Evolutionary conservation across 2,329 filamentous ascomycete genomes (phyloP).

Genomic region (Coniella lustricola): DNA sequence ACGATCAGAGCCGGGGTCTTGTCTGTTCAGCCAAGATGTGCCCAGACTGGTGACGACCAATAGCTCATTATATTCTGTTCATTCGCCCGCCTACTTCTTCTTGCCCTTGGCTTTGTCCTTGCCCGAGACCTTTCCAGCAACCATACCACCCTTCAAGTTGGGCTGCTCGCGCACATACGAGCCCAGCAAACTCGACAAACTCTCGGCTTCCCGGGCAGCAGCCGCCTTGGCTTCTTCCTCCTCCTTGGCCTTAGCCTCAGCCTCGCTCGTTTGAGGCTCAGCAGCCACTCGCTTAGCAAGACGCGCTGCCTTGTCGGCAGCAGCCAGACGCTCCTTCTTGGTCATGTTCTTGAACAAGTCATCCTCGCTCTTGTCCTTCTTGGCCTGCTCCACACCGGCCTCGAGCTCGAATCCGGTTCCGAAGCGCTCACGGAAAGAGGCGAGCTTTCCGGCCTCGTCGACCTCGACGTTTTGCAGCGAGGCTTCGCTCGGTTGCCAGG

Average conservation of each 20-base stretch:
- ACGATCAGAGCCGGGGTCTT: not conserved
- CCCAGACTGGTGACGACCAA: no score
- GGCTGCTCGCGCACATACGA: slow-evolving; percentile 37
- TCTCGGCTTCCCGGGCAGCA: slow-evolving; percentile 24
- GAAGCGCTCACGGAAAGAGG: slow-evolving; percentile 78
- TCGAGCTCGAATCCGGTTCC: slow-evolving; percentile 73
- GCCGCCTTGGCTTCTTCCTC: slow-evolving; percentile 16
- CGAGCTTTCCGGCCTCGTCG: slow-evolving; percentile 86
- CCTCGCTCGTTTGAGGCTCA: slow-evolving; percentile 9
- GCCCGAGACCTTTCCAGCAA: slow-evolving; percentile 8
- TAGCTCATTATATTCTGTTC: not conserved
- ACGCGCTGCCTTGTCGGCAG: not conserved
- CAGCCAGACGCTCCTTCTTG: slow-evolving; percentile 21
- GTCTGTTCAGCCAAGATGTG: no score
- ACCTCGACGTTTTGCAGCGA: slow-evolving; percentile 83
- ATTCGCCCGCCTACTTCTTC: slow-evolving; percentile 11
- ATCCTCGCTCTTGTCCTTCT: slow-evolving; percentile 18
- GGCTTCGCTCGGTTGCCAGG: slow-evolving; percentile 85
- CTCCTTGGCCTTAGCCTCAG: slow-evolving; percentile 2
- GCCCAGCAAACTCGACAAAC: slow-evolving; percentile 45
- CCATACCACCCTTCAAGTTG: slow-evolving; percentile 29
- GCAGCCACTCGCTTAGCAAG: not conserved
- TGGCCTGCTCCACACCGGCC: slow-evolving; percentile 24
- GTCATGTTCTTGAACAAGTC: slow-evolving; percentile 16
- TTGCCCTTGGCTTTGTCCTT: slow-evolving; percentile 5